Evolutionary conservation across 108 stramenopile genomes (phyloP).

Genomic region (Cyclotella atomus): DNA sequence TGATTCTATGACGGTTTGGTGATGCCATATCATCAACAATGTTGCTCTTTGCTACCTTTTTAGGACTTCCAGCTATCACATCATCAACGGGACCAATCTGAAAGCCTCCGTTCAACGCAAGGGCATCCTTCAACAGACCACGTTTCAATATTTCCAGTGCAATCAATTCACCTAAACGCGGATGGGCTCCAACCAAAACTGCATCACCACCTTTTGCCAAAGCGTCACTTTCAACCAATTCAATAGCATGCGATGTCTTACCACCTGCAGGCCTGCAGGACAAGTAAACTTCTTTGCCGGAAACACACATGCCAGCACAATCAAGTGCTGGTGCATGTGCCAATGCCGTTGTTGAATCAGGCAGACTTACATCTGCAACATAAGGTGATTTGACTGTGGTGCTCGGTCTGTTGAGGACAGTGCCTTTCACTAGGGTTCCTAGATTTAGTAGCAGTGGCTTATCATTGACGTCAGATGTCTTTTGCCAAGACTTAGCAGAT

Average conservation of each 20-base stretch:
- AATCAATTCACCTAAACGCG: conserved; percentile 40
- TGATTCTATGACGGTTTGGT: conserved; percentile 11
- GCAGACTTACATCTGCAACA: conserved; percentile 46
- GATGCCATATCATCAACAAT: neutral
- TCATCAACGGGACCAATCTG: conserved; percentile 27
- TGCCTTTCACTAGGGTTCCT: conserved; percentile 37
- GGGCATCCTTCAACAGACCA: conserved; percentile 32
- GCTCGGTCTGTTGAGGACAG: conserved; percentile 38
- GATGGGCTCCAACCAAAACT: conserved; percentile 52
- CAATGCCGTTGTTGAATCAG: conserved; percentile 16
- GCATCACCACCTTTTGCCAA: neutral
- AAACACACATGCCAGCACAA: conserved; percentile 44
- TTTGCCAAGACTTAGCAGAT: neutral
- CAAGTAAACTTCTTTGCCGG: conserved; percentile 33
- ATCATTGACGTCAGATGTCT: neutral
- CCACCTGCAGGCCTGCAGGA: conserved; percentile 37
- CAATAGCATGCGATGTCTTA: conserved; percentile 56
- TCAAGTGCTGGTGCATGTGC: conserved; percentile 56
- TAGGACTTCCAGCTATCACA: neutral
- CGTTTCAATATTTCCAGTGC: conserved; percentile 36
- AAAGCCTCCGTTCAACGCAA: conserved; percentile 20
- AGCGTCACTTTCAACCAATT: conserved; percentile 34
- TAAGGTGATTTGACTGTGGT: conserved; percentile 47
- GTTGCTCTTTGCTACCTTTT: no score
- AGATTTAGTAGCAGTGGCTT: conserved; percentile 35